Percentiles rank a stretch among this genome's conserved stretches.
Evolutionary conservation across 257 asterid species (phyloP).

Genomic region (Penstemon davidsonii): DNA sequence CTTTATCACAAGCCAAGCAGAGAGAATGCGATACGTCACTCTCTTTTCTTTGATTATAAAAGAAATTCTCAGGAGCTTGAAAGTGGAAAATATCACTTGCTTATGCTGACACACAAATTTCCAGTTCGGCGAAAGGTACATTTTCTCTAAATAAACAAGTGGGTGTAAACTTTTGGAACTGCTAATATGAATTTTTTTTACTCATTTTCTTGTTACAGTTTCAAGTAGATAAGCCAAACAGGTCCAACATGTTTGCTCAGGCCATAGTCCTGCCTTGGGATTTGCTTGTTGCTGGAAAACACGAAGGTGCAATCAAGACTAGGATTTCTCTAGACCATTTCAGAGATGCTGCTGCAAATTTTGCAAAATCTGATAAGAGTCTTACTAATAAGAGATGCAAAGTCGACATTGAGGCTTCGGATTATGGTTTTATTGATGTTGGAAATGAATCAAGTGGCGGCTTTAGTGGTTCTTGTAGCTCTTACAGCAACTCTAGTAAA

Average conservation of each 20-base stretch:
- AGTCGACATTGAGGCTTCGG: conserved; percentile 33
- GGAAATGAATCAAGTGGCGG: conserved; percentile 29
- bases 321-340: conserved; percentile 30
- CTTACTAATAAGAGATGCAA: conserved; percentile 51
- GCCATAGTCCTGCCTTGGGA: conserved; percentile 81
- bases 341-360: conserved; percentile 31
- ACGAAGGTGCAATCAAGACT: conserved; percentile 31
- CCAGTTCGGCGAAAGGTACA: conserved; percentile 69
- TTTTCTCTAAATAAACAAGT: conserved; percentile 21
- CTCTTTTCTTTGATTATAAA: conserved; percentile 40
- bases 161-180: conserved; percentile 15
- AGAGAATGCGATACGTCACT: conserved; percentile 35
- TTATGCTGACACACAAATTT: conserved; percentile 72
- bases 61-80: conserved; percentile 46
- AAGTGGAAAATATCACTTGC: conserved; percentile 67
- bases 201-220: conserved; percentile 40
- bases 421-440: conserved; percentile 30
- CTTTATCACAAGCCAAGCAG: conserved; percentile 41
- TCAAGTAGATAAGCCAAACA: conserved; percentile 50
- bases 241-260: conserved; percentile 63
- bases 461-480: conserved; percentile 23
- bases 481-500: conserved; percentile 24
- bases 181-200: conserved; percentile 18
- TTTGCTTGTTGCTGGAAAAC: conserved; percentile 56
- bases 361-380: conserved; percentile 24